These are phyloP conservation scores for Cruciata laevipes DNA, from an alignment of 257 asterid genomes.

Conservation along the genomic window DNA sequence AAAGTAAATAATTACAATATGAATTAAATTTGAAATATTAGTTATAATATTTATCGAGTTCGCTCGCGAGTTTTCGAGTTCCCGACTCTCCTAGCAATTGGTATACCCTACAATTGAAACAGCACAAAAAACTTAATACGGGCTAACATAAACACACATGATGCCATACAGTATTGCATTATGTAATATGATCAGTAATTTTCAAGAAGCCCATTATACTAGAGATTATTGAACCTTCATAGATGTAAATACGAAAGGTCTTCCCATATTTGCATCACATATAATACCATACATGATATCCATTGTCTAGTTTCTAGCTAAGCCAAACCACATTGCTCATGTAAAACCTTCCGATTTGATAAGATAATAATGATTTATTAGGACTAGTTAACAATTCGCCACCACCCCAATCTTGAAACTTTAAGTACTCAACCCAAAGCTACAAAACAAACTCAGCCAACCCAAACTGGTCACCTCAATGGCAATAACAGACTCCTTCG, in stretches of 20 bases:
- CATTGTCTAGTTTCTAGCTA: not conserved
- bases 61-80: too few relatives aligned
- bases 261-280: not conserved
- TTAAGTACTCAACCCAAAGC: not conserved
- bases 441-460: not conserved
- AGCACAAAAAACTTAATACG: not conserved
- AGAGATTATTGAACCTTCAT: not conserved
- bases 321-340: not conserved
- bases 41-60: too few relatives aligned
- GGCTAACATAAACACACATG: not conserved
- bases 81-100: conserved; percentile 89
- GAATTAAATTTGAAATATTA: too few relatives aligned
- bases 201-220: too few relatives aligned
- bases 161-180: not conserved
- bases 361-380: too few relatives aligned
- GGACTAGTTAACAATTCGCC: not conserved
- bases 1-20: too few relatives aligned
- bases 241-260: not conserved
- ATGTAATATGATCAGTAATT: not conserved
- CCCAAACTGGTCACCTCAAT: not conserved
- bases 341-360: not conserved
- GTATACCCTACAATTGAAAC: conserved; percentile 58
- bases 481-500: not conserved
- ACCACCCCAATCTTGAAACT: not conserved
- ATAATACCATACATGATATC: not conserved